phyloP scores from a whole-genome alignment of 2,329 filamentous ascomycete genomes.

The Apiospora malaysiana region DNA sequence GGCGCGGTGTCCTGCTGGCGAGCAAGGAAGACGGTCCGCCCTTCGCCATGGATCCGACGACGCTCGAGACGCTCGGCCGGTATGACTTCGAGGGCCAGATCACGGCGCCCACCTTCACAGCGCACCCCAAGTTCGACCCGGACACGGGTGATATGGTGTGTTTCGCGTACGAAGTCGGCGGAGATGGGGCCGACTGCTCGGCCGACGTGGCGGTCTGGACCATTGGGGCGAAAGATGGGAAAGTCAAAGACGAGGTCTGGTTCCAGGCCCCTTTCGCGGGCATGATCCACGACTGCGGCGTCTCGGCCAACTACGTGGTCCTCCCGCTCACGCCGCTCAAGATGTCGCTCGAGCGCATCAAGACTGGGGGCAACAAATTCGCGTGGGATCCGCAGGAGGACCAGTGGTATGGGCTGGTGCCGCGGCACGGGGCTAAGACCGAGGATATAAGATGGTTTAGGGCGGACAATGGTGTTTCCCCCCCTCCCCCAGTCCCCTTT shows the following conservation, averaged over 20 bases:
- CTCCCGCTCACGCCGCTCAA: slow-evolving; percentile 56
- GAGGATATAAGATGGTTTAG: slow-evolving; percentile 60
- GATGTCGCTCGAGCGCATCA: slow-evolving; percentile 49
- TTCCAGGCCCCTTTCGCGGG: slow-evolving; percentile 57
- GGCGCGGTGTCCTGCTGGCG: slow-evolving; percentile 59
- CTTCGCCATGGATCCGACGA: slow-evolving; percentile 55
- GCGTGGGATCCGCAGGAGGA: slow-evolving; percentile 60
- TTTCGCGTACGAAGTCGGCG: slow-evolving; percentile 56
- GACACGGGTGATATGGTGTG: slow-evolving; percentile 55
- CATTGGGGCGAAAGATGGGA: slow-evolving; percentile 46
- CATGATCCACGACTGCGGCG: slow-evolving; percentile 58
- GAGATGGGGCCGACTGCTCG: slow-evolving; percentile 48
- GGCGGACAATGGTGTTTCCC: slow-evolving; percentile 53
- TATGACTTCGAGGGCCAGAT: slow-evolving; percentile 60
- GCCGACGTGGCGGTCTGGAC: slow-evolving; percentile 54
- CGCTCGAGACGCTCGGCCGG: slow-evolving; percentile 54
- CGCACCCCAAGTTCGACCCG: slow-evolving; percentile 59
- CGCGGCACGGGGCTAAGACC: slow-evolving; percentile 53
- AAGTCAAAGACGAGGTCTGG: slow-evolving; percentile 53
- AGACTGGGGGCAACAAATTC: slow-evolving; percentile 55
- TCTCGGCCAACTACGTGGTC: slow-evolving; percentile 54
- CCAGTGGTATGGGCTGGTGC: slow-evolving; percentile 61
- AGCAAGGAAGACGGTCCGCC: slow-evolving; percentile 61
- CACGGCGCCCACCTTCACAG: slow-evolving; percentile 52
- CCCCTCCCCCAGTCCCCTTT: slow-evolving; percentile 3